phyloP scores from a whole-genome alignment of 305 asterid species.

The Lippia alba region DNA sequence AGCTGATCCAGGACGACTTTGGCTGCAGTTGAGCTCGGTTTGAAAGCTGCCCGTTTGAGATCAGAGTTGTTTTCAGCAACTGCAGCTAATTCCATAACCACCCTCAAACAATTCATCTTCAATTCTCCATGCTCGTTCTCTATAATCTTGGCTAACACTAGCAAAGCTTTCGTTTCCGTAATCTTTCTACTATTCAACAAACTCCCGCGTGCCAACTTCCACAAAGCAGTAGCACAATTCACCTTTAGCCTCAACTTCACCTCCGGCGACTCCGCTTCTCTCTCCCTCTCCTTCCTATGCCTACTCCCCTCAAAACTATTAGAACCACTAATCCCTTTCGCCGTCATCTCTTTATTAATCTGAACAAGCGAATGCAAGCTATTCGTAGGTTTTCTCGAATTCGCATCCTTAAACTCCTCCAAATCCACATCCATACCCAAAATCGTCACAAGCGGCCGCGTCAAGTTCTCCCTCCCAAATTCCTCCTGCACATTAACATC shows the following conservation, averaged over 20 bases:
- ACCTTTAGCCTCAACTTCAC: conserved; percentile 51
- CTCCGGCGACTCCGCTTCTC: conserved; percentile 53
- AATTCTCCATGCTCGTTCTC: conserved; percentile 62
- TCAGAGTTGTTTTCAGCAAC: conserved; percentile 60
- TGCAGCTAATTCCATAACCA: conserved; percentile 68
- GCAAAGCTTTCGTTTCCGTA: conserved; percentile 66
- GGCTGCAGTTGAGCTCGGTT: conserved; percentile 60
- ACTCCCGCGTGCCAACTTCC: conserved; percentile 60
- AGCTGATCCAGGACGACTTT: conserved; percentile 70
- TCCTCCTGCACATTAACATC: conserved; percentile 52
- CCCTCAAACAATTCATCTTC: conserved; percentile 53
- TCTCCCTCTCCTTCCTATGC: conserved; percentile 48
- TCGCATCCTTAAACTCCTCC: conserved; percentile 46
- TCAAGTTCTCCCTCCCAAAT: conserved; percentile 68
- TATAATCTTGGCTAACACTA: conserved; percentile 61
- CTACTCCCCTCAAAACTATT: conserved; percentile 34
- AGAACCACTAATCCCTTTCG: conserved; percentile 24
- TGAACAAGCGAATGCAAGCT: conserved; percentile 53
- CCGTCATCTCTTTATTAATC: conserved; percentile 45
- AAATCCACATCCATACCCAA: conserved; percentile 56
- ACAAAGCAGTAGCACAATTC: conserved; percentile 55
- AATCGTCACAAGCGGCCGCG: conserved; percentile 56
- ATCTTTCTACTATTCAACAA: conserved; percentile 59
- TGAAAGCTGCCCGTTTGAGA: conserved; percentile 57
- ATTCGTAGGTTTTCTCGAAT: conserved; percentile 24